phyloP scores from a whole-genome alignment of 306 rosid species.

The Casuarina equisetifolia region DNA sequence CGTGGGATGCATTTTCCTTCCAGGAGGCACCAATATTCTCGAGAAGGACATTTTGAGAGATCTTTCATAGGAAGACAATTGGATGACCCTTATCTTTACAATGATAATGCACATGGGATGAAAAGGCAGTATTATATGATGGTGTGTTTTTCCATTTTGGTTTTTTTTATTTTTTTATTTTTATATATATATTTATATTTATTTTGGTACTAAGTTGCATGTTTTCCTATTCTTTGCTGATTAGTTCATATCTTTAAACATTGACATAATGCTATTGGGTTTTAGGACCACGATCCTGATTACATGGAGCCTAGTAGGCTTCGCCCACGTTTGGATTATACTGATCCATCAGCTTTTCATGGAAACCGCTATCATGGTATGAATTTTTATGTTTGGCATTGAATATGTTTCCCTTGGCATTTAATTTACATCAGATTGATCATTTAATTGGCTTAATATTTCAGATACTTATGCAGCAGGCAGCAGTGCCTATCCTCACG shows the following conservation, averaged over 20 bases:
- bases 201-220: neutral
- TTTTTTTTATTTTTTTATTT: conserved; percentile 11
- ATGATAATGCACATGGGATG: conserved; percentile 51
- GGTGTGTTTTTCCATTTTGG: conserved; percentile 36
- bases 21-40: conserved; percentile 57
- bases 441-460: conserved; percentile 9
- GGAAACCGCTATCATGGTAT: conserved; percentile 54
- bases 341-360: conserved; percentile 50
- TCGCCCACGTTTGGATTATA: conserved; percentile 66
- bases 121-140: conserved; percentile 73
- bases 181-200: neutral
- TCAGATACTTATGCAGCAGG: conserved; percentile 53
- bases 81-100: conserved; percentile 53
- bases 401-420: neutral
- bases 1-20: conserved; percentile 48
- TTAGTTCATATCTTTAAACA: conserved; percentile 8
- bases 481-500: conserved; percentile 51
- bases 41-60: conserved; percentile 46
- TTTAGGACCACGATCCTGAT: conserved; percentile 69
- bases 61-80: conserved; percentile 50
- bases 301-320: conserved; percentile 56
- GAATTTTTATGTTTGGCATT: neutral
- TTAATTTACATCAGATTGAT: neutral
- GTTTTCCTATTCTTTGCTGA: conserved; percentile 2
- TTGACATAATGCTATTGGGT: conserved; percentile 18